Evolutionary conservation across 2,329 filamentous ascomycete genomes (phyloP).

Genomic region (Claviceps africana): DNA sequence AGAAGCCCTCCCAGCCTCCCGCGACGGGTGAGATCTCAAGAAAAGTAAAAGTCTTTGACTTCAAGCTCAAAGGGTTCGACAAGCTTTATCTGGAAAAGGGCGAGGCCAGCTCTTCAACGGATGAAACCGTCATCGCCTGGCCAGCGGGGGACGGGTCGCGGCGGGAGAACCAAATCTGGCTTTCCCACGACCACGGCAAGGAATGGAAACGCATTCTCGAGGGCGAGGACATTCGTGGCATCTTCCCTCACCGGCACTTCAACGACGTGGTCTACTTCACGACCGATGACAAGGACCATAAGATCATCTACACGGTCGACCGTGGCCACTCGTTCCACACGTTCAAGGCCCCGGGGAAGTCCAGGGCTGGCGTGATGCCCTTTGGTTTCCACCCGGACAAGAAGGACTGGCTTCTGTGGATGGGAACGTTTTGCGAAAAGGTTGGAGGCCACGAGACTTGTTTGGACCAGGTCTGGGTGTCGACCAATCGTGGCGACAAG

Average conservation of each 20-base stretch:
- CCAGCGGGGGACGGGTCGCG: constrained; percentile 24
- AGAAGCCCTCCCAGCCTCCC: constrained; percentile 30
- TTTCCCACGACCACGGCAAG: constrained; percentile 80
- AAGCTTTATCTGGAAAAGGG: constrained; percentile 69
- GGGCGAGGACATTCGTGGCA: constrained; percentile 52
- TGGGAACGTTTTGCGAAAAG: constrained; percentile 55
- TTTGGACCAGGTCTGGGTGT: constrained; percentile 60
- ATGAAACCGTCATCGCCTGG: constrained; percentile 57
- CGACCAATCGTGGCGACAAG: constrained; percentile 62
- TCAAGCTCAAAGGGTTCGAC: constrained; percentile 35
- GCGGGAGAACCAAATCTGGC: constrained; percentile 46
- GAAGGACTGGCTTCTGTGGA: constrained; percentile 87
- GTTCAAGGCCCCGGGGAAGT: constrained; percentile 55
- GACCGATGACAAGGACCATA: constrained; percentile 38
- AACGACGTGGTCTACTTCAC: constrained; percentile 81
- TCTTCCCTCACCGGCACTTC: constrained; percentile 67
- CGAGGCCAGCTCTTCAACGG: constrained; percentile 45
- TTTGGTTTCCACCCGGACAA: constrained; percentile 72
- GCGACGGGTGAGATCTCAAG: constrained; percentile 53
- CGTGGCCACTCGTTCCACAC: constrained; percentile 58
- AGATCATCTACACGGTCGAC: constrained; percentile 68
- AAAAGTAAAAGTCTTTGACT: constrained; percentile 48
- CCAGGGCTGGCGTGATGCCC: constrained; percentile 24
- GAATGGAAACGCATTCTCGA: constrained; percentile 60
- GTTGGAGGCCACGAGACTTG: constrained; percentile 41